A percentile compares a stretch with the other conserved stretches of the same genome.
Evolutionary conservation across 306 rosid genomes (phyloP).

Genomic region (Vigna reflexopilosa): DNA sequence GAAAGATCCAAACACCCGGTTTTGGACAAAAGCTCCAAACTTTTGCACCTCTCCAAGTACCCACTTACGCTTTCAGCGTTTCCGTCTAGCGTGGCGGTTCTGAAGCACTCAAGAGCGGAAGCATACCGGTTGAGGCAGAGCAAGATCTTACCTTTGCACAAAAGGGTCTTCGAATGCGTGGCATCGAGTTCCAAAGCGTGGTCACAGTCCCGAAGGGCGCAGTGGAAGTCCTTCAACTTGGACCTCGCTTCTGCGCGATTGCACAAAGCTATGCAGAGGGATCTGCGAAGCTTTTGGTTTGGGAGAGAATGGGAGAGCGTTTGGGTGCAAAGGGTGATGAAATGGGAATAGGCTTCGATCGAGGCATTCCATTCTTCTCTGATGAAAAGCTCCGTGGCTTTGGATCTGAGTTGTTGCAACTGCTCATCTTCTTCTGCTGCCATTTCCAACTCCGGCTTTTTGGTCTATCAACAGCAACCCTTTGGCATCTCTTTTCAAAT

Average conservation of each 20-base stretch:
- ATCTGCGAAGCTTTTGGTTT: slow-evolving; percentile 55
- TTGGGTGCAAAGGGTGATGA: slow-evolving; percentile 65
- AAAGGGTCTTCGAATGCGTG: slow-evolving; percentile 78
- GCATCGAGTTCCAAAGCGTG: slow-evolving; percentile 65
- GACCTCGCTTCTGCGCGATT: slow-evolving; percentile 83
- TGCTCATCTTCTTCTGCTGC: slow-evolving; percentile 57
- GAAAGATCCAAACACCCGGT: slow-evolving; percentile 84
- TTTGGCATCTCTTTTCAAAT: slow-evolving; percentile 6
- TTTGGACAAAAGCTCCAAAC: slow-evolving; percentile 65
- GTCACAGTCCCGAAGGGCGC: slow-evolving; percentile 74
- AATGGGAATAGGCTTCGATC: slow-evolving; percentile 59
- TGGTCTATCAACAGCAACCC: background rate
- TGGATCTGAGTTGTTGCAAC: slow-evolving; percentile 77
- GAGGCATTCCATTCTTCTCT: slow-evolving; percentile 89
- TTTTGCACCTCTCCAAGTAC: slow-evolving; percentile 76
- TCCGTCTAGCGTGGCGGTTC: slow-evolving; percentile 60
- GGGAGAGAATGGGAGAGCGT: slow-evolving; percentile 40
- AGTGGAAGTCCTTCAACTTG: slow-evolving; percentile 55
- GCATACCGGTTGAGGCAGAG: slow-evolving; percentile 68
- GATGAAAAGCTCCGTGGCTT: slow-evolving; percentile 79
- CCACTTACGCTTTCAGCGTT: slow-evolving; percentile 57
- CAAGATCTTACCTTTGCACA: slow-evolving; percentile 88
- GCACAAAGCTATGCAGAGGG: slow-evolving; percentile 77
- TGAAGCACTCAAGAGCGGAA: slow-evolving; percentile 67
- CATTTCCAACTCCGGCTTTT: slow-evolving; percentile 43